Conservation (phyloP, 2,329 filamentous ascomycete species). For the Arthrobotrys musiformis region DNA sequence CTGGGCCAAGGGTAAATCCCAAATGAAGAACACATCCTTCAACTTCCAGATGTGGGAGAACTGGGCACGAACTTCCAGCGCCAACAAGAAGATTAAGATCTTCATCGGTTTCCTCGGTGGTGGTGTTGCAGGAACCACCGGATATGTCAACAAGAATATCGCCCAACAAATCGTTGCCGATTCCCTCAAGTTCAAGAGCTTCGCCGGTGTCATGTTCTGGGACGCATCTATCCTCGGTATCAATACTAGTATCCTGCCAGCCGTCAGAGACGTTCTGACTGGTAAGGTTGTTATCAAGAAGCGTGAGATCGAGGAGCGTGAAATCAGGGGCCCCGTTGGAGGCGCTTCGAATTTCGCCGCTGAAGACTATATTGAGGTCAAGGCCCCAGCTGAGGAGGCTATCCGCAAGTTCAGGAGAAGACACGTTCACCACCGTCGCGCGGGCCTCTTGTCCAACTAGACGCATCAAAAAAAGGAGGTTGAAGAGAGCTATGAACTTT, state of each 20-base stretch:
- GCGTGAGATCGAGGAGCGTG: conserved; percentile 34
- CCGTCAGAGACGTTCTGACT: conserved; percentile 22
- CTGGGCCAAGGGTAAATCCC: conserved; percentile 63
- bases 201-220: conserved; percentile 48
- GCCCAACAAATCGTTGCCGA: conserved; percentile 22
- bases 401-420: conserved; percentile 20
- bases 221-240: conserved; percentile 26
- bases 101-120: conserved; percentile 63
- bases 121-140: conserved; percentile 23
- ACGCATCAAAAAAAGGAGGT: background rate
- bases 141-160: conserved; percentile 17
- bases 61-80: conserved; percentile 71
- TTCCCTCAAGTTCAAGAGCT: conserved; percentile 28
- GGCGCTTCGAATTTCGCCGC: conserved; percentile 26
- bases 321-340: conserved; percentile 39
- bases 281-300: conserved; percentile 13
- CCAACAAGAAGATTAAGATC: conserved; percentile 72
- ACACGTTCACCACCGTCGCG: conserved; percentile 29
- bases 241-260: conserved; percentile 18
- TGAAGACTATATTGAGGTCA: conserved; percentile 38
- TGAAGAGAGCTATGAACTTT: conserved; percentile 2
- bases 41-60: conserved; percentile 68
- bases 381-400: conserved; percentile 37
- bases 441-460: background rate
- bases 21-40: conserved; percentile 45